Conservation (phyloP, 2,329 filamentous ascomycete genomes). For the Penicillium thymicola region DNA sequence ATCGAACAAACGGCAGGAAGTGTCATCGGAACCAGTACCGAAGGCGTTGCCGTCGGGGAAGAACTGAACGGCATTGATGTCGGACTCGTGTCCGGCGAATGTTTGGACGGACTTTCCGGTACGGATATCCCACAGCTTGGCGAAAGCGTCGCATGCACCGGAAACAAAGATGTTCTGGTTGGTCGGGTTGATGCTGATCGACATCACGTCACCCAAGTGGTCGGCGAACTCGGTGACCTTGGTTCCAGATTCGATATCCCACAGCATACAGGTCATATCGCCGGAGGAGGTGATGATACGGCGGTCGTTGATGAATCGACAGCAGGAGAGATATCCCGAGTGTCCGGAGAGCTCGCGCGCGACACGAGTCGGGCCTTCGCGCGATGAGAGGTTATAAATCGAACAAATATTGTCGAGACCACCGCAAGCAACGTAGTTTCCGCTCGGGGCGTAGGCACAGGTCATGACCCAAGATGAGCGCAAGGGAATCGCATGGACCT, state of each 20-base stretch:
- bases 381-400: constrained; percentile 96
- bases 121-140: constrained; percentile 98
- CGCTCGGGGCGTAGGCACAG: constrained; percentile 95
- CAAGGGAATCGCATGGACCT: constrained; percentile 96
- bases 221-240: constrained; percentile 98
- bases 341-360: constrained; percentile 94
- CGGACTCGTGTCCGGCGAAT: constrained; percentile 95
- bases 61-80: constrained; percentile 99
- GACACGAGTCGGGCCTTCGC: constrained; percentile 95
- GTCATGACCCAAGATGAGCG: constrained; percentile 99
- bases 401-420: constrained; percentile 99
- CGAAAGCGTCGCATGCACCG: constrained; percentile 97
- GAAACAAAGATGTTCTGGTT: constrained; percentile 99
- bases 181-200: constrained; percentile 97
- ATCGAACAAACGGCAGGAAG: constrained; percentile 94
- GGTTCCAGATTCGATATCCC: constrained; percentile 97
- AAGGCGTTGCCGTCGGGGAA: constrained; percentile 99
- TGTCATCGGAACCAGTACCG: constrained; percentile 95
- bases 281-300: constrained; percentile 97
- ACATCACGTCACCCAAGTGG: constrained; percentile 98
- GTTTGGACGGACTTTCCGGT: constrained; percentile 98
- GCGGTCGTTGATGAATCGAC: constrained; percentile 97
- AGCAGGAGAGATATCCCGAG: constrained; percentile 96
- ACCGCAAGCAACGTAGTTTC: constrained; percentile 97
- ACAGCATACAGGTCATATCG: constrained; percentile 99